Conservation (phyloP, 2,329 filamentous ascomycete genomes). For the Neonectria hederae region DNA sequence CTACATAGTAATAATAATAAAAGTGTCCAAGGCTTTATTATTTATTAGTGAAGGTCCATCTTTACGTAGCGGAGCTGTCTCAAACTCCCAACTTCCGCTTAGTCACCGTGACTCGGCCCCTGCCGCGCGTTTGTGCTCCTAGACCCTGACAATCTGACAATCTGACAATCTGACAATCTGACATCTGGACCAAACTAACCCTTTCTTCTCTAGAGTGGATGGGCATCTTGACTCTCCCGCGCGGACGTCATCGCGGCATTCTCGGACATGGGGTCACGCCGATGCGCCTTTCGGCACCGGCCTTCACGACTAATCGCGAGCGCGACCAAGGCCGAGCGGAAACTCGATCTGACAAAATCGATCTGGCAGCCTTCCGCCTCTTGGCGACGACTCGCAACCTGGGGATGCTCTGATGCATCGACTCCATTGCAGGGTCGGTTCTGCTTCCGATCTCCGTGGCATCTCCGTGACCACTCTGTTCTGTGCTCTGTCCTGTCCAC, state of each 20-base stretch:
- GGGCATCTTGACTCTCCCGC: not conserved
- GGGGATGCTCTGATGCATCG: not conserved
- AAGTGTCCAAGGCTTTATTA: no score
- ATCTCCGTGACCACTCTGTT: not conserved
- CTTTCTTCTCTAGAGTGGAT: not conserved
- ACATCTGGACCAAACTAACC: no score
- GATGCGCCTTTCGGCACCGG: not conserved
- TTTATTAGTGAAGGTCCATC: no score
- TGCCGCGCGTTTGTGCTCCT: not conserved
- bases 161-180: no score
- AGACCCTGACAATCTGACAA: not conserved
- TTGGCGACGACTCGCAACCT: no score
- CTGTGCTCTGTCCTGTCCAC: no score
- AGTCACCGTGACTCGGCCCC: not conserved
- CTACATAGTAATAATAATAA: no score
- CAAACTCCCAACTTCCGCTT: constrained; percentile 6
- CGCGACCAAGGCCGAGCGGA: not conserved
- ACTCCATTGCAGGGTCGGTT: not conserved
- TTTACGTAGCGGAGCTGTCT: no score
- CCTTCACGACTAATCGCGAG: not conserved
- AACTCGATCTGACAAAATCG: no score
- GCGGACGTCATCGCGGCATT: not conserved
- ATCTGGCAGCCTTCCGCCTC: not conserved
- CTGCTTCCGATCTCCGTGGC: not conserved
- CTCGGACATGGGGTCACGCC: not conserved